Evolutionary conservation across 192 early-diverging fungal genomes (phyloP), one percentile per base, ranked within the genome.

Genomic region (Coemansia sp.): DNA sequence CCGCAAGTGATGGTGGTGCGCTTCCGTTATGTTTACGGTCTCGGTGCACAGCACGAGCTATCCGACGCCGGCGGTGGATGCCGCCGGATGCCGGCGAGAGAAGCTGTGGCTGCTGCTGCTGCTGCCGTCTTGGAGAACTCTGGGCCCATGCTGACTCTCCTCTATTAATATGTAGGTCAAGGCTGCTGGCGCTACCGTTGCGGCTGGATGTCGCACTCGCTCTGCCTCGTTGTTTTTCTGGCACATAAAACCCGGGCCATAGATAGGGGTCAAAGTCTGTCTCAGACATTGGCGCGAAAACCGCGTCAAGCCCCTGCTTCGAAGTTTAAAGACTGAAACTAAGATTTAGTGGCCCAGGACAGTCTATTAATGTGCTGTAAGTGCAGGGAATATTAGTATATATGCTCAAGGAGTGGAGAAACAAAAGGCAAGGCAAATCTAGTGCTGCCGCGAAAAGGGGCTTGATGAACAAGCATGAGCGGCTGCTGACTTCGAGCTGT

Each of bases 51-150:
- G 65, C 34, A 28, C 60, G 56, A 4, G 64, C 49, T 7, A 61
- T 27, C 34, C 67, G 55, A 23, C 65, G 71, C 30, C 71, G 71
- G n/a, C 71, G 60, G 47, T 67, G 50, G 9, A 64, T 65, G 48
- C 51, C 60, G 60, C 63, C 65, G 31, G 54, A 12, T 28, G 69
- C 49, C 19, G 69, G 58, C 48, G 64, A 58, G 5, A 50, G 7
- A 10, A 60, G 65, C 38, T 49, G 68, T 57, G 49, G 26, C 26
- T 54, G 53, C 53, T 30, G 53, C 5, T 26, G 26, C 26, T 54
- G 53, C 53, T 30, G 53, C 5, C 53, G 53, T 19, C 49, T 24
- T 7, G 21, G 21, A 2, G 23, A 24, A 7, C 49, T 50, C 21
- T 19, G 49, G 9, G 5, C 9, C 23, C 49, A 23, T 9, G 49